phyloP scores from a whole-genome alignment of 768 basidiomycete genomes.

The Tubosaeta sp. region DNA sequence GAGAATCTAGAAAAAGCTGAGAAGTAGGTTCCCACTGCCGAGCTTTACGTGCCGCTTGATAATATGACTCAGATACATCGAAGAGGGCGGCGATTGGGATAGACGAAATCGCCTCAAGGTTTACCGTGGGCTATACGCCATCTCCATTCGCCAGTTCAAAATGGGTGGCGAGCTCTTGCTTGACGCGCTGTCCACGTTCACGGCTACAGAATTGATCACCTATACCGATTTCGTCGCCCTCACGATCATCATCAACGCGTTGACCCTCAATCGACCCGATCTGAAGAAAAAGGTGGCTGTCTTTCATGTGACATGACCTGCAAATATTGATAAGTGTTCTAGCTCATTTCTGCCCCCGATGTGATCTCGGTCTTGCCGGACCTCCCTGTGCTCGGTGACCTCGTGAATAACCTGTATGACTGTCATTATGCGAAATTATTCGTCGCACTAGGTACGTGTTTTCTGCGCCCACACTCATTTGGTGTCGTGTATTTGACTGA shows the following conservation, averaged over 20 bases:
- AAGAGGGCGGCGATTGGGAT: slow-evolving; percentile 98
- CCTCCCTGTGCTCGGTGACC: slow-evolving; percentile 75
- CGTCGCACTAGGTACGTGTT: slow-evolving; percentile 65
- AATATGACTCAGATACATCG: slow-evolving; percentile 60
- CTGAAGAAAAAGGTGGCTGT: slow-evolving; percentile 80
- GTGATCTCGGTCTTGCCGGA: slow-evolving; percentile 82
- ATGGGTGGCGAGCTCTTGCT: slow-evolving; percentile 79
- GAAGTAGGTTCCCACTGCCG: slow-evolving; percentile 47
- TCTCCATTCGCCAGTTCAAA: slow-evolving; percentile 89
- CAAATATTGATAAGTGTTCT: slow-evolving; percentile 5
- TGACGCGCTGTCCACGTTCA: slow-evolving; percentile 92
- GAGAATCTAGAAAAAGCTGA: slow-evolving; percentile 75
- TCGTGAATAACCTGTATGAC: slow-evolving; percentile 84
- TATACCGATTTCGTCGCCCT: slow-evolving; percentile 90
- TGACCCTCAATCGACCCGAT: slow-evolving; percentile 77
- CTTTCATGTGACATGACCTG: not conserved
- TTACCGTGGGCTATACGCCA: slow-evolving; percentile 80
- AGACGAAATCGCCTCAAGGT: slow-evolving; percentile 94
- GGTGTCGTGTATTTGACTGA: slow-evolving; percentile 3
- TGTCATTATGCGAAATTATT: slow-evolving; percentile 96
- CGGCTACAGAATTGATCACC: slow-evolving; percentile 80
- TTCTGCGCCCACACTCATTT: not conserved
- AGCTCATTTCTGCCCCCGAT: slow-evolving; percentile 86
- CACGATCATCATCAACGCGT: slow-evolving; percentile 73
- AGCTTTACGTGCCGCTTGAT: not conserved